Evolutionary conservation across 495 filamentous ascomycete species (phyloP).

Genomic region (Lophium mytilinum): DNA sequence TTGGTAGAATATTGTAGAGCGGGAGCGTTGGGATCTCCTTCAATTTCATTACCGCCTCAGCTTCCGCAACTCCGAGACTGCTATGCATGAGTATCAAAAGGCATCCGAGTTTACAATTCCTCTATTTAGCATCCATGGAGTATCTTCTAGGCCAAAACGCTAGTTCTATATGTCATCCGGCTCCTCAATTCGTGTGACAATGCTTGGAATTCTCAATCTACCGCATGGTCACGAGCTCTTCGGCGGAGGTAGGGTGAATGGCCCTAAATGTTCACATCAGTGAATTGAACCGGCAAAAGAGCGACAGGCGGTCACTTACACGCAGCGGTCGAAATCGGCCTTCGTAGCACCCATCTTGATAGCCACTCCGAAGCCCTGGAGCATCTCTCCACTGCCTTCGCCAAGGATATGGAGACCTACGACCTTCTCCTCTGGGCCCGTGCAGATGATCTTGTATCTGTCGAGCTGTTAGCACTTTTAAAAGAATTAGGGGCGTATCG

Average conservation of each 20-base stretch:
- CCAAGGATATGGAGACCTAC: constrained; percentile 54
- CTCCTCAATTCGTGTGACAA: no score
- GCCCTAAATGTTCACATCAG: constrained; percentile 1
- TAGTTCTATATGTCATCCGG: no score
- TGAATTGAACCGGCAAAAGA: not conserved
- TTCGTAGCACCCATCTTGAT: constrained; percentile 29
- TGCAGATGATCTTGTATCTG: constrained; percentile 48
- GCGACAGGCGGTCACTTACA: not conserved
- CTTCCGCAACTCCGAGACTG: not conserved
- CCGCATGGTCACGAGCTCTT: constrained; percentile 24
- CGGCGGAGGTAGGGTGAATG: constrained; percentile 24
- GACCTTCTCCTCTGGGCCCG: constrained; percentile 49
- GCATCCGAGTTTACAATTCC: no score
- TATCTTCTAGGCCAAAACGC: no score
- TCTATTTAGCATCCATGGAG: not conserved
- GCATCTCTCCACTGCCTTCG: constrained; percentile 37
- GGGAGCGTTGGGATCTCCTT: no score
- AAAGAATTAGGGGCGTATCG: not conserved
- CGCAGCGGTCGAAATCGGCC: constrained; percentile 25
- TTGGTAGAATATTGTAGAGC: no score
- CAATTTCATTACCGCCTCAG: not conserved
- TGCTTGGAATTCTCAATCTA: not conserved
- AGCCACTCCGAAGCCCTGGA: constrained; percentile 25
- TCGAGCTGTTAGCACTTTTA: not conserved
- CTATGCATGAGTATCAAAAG: not conserved